These are phyloP conservation scores for Colletotrichum tanaceti DNA, from an alignment of 2,329 filamentous ascomycete species.

Conservation along the genomic window DNA sequence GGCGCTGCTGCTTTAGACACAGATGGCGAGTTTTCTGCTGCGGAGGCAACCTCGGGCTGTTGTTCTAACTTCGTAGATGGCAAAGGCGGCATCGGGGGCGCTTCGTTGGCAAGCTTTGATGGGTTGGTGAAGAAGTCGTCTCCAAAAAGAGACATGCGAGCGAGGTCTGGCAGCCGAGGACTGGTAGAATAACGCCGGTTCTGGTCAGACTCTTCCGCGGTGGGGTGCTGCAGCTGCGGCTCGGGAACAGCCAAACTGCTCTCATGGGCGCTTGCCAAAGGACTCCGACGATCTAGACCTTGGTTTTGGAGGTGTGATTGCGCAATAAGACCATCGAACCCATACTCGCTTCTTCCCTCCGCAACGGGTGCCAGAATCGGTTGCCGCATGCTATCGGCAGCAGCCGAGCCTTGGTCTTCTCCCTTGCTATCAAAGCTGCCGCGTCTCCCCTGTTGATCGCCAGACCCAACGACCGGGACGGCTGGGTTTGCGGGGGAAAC, in stretches of 20 bases:
- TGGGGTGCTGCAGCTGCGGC: slow-evolving; percentile 39
- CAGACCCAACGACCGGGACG: slow-evolving; percentile 24
- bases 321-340: slow-evolving; percentile 57
- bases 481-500: slow-evolving; percentile 14
- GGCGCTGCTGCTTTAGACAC: not conserved
- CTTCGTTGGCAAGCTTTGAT: slow-evolving; percentile 43
- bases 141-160: slow-evolving; percentile 70
- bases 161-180: slow-evolving; percentile 68
- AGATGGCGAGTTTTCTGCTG: slow-evolving; percentile 10
- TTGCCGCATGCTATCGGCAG: slow-evolving; percentile 38
- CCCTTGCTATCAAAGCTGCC: slow-evolving; percentile 4
- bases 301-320: slow-evolving; percentile 38
- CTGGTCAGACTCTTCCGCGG: slow-evolving; percentile 25
- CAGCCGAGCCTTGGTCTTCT: slow-evolving; percentile 33
- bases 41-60: not conserved
- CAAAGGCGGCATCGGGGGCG: slow-evolving; percentile 45
- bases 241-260: slow-evolving; percentile 14
- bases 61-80: slow-evolving; percentile 20
- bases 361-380: slow-evolving; percentile 63
- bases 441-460: slow-evolving; percentile 32
- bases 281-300: slow-evolving; percentile 12
- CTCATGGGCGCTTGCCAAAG: slow-evolving; percentile 32
- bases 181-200: slow-evolving; percentile 59
- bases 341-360: slow-evolving; percentile 70
- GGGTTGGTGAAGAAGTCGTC: slow-evolving; percentile 65